These are phyloP conservation scores for rapeseed (Brassica napus) DNA, from an alignment of 345 rosid species.

Conservation along the genomic window Da-Ae NC_063444.1:51221501-51222000, in stretches of 20 bases:
- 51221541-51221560: slow-evolving; percentile 32
- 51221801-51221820: slow-evolving; percentile 4
- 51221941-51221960: slow-evolving; percentile 30
- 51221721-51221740: slow-evolving; percentile 15
- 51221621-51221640: slow-evolving; percentile 28
- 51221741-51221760: slow-evolving; percentile 10
- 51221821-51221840: neutral
- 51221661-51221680: slow-evolving; percentile 33
- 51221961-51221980: slow-evolving; percentile 46
- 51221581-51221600: slow-evolving; percentile 30
- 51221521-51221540: slow-evolving; percentile 42
- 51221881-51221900: slow-evolving; percentile 19
- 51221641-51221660: slow-evolving; percentile 37
- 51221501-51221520: slow-evolving; percentile 27
- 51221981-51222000: slow-evolving; percentile 41
- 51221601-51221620: slow-evolving; percentile 41
- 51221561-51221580: slow-evolving; percentile 29
- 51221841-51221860: slow-evolving; percentile 4
- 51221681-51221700: neutral
- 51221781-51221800: slow-evolving; percentile 10
- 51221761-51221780: slow-evolving; percentile 26
- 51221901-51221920: neutral
- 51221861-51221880: slow-evolving; percentile 32
- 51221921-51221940: slow-evolving; percentile 33
- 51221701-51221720: neutral